Base-by-base conservation (phyloP, 2,329 filamentous ascomycete genomes). In the Cytospora chrysosperma region DNA sequence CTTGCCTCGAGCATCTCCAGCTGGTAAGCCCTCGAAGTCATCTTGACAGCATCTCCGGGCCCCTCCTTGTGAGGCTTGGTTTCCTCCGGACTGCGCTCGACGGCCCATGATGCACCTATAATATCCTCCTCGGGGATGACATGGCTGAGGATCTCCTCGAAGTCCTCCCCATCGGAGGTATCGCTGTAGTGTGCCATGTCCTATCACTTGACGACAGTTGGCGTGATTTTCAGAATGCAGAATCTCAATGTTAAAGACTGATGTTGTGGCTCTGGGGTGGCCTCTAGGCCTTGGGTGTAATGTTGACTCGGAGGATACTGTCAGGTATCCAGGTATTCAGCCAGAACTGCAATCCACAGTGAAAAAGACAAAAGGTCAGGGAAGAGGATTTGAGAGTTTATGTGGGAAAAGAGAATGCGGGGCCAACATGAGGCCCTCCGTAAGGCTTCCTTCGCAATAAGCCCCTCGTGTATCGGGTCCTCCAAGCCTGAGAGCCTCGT, bases 1-100 rank as follows among this genome's bases (percentile, higher is more conserved):
- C 89, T 92, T 70, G 85, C 82, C 64, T 88, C 82, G 59, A 91
- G 80, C 90, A 94, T 93, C 75, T 93, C 91, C 24, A 84, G 71
- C 74, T 94, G 90, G 69, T 93, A 94, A 1, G 82, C 84, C 54
- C 89, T 78, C 21, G 82, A 73, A 62, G 75, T 73, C 68, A 84
- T 78, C 49, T 32, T 65, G 32, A 21, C 30, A n/a, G 40, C 30
- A 12, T 62, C 63, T 15, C 58, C 34, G 30, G 55, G 27, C 32
- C 52, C n/a, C 53, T 49, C 57, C 21, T 19, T 6, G 9, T 37
- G 12, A 17, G 27, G 6, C 6, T 37, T 56, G 26, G 49, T 51
- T 12, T 54, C 43, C 24, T 63, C 59, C 5, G 40, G 32, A 5
- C 30, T 17, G 8, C 6, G 28, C 21, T 55, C 56, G n/a, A 13